phyloP scores from a whole-genome alignment of 192 early-diverging fungal genomes.

The Chytriomyces sp. region DNA sequence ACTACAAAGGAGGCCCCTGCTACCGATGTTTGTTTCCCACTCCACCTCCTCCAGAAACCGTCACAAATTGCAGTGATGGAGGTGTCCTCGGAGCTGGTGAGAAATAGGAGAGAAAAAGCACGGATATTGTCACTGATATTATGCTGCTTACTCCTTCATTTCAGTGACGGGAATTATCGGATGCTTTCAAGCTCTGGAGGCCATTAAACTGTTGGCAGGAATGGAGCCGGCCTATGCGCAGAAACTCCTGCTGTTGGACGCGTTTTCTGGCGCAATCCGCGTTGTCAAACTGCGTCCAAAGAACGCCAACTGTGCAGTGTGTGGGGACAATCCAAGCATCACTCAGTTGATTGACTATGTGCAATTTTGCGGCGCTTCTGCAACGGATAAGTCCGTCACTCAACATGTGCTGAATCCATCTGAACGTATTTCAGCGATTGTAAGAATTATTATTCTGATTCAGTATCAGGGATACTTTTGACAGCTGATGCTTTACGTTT shows the following conservation, averaged over 20 bases:
- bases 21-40: constrained; percentile 94
- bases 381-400: constrained; percentile 66
- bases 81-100: constrained; percentile 89
- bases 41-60: constrained; percentile 87
- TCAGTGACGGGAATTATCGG: constrained; percentile 92
- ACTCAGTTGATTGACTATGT: constrained; percentile 88
- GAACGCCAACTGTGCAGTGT: constrained; percentile 78
- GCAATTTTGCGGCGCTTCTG: constrained; percentile 83
- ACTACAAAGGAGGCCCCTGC: constrained; percentile 89
- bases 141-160: neutral
- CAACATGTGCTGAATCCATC: constrained; percentile 43
- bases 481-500: neutral
- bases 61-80: constrained; percentile 88
- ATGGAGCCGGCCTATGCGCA: constrained; percentile 56
- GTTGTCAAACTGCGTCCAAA: constrained; percentile 77
- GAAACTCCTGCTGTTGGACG: constrained; percentile 83
- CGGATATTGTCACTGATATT: neutral
- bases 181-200: constrained; percentile 88
- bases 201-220: constrained; percentile 82
- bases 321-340: constrained; percentile 83
- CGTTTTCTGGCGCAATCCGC: constrained; percentile 73
- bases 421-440: constrained; percentile 55
- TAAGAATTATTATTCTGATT: neutral
- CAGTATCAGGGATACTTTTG: neutral
- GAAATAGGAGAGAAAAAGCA: neutral